Percentiles rank a stretch among this genome's conserved stretches.
Evolutionary conservation across 2,329 filamentous ascomycete species (phyloP).

Genomic region (Penicillium occitanis): DNA sequence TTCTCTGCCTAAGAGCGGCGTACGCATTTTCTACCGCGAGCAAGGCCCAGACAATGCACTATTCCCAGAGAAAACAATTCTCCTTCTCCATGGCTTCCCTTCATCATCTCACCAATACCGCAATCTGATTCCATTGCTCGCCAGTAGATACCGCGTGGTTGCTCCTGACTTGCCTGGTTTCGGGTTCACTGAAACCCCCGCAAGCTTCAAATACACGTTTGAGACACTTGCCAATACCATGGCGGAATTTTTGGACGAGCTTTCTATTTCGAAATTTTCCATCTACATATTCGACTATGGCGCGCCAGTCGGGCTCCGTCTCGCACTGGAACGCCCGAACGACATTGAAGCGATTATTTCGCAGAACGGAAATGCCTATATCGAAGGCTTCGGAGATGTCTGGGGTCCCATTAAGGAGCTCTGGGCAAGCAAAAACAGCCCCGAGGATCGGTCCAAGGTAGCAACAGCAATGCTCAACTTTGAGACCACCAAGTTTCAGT

Average conservation of each 20-base stretch:
- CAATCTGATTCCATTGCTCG: constrained; percentile 48
- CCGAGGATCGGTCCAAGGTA: constrained; percentile 40
- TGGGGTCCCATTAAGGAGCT: constrained; percentile 51
- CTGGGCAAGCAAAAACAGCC: constrained; percentile 44
- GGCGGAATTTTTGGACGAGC: constrained; percentile 49
- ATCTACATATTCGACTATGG: constrained; percentile 66
- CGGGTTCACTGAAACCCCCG: constrained; percentile 55
- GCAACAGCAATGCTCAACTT: constrained; percentile 37
- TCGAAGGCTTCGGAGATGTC: constrained; percentile 55
- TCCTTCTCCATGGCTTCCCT: constrained; percentile 51
- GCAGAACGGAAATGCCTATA: constrained; percentile 64
- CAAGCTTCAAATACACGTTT: constrained; percentile 56
- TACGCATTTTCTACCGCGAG: constrained; percentile 43
- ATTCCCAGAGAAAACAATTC: constrained; percentile 30
- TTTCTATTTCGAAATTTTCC: constrained; percentile 51
- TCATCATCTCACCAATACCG: constrained; percentile 49
- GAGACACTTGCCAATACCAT: constrained; percentile 52
- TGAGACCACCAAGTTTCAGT: constrained; percentile 47
- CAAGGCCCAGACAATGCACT: constrained; percentile 35
- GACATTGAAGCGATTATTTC: constrained; percentile 55
- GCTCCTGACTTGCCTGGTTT: constrained; percentile 62
- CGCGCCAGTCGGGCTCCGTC: constrained; percentile 55
- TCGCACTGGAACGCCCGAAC: constrained; percentile 51
- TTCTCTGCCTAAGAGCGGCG: constrained; percentile 3
- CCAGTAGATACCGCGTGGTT: constrained; percentile 46